Base-by-base conservation (phyloP, 1,139 yeast genomes). In the Trichomonascaceae sp. region DNA sequence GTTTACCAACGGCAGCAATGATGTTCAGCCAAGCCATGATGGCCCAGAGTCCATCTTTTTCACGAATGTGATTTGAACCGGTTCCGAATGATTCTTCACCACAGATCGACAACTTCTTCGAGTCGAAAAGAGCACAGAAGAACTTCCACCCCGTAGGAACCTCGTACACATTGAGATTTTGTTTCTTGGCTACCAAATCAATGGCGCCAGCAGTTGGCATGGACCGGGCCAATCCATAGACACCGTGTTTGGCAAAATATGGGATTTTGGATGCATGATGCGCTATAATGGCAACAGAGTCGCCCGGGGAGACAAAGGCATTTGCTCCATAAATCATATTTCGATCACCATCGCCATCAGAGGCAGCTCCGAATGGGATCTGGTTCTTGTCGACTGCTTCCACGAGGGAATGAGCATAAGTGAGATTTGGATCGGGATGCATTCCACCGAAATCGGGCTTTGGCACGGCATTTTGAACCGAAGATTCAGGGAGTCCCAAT, bases 71-170 rank as follows among this genome's bases (percentile, higher is more conserved):
- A 74, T 93, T 87, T 22, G 97, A 89, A 45, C 99, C 99, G 27
- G 99, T 93, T 67, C 99, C 99, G 66, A 93, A 93, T 46, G 96
- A 86, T 74, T 93, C 99, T 74, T 93, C 99, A 61, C 99, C 99
- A 74, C 99, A 95, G 66, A 93, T 93, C 59, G 96, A 87, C 66
- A 93, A 79, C 73, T 90, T 90, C 66, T 88, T 82, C 49, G 95
- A 91, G 68, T 93, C 99, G 65, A 93, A 93, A 61, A 93, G 76
- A 6, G 96, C 91, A 72, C 98, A 90, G 80, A 93, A 93, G 69
- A 93, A 93, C 73, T 93, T 93, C 99, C 99, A 93, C 45, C 99
- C 99, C 19, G 99, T 93, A 57, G 99, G 99, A 4, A 95, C 99
- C 73, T 93, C 99, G 72, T 93, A 93, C 60, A 85, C 77, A 53